Evolutionary conservation across 2,329 filamentous ascomycete species (phyloP), one percentile per base, ranked within the genome.

Genomic region (Curvularia lunata): DNA sequence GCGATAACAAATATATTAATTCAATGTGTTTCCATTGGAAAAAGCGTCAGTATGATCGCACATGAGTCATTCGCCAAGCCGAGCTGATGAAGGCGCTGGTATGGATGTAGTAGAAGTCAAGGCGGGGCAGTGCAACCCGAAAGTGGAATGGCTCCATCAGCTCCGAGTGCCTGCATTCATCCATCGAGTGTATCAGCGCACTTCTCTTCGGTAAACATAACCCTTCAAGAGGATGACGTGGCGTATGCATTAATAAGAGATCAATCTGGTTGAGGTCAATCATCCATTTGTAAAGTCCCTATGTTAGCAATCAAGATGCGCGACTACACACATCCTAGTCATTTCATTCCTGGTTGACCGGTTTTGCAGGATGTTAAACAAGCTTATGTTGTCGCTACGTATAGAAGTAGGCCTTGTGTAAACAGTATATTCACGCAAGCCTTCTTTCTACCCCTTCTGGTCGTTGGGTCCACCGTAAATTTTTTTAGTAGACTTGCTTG

Each of bases 51-150:
- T 6, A 56, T 69, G 65, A 69, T 57, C 43, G 42, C 21, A 57
- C 41, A 66, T 71, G 69, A 70, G 55, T 70, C 69, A 71, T 67
- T 54, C 57, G 60, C 61, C 58, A 63, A 65, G 65, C 37, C 21
- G 47, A 18, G 23, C 9, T n/a, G n/a, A 54, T 50, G 27, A 43
- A n/a, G 16, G 10, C 34, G 16, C 12, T 8, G 3, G 21, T 27
- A 32, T 23, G 34, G n/a, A 21, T 19, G 25, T n/a, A 21, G 18
- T 5, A 32, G 5, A 7, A 12, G 32, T 18, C 13, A 28, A 28
- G 34, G 50, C 32, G 54, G 54, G 37, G 43, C 28, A 10, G 23
- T 10, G 30, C 47, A 40, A 23, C 9, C 43, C 30, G 9, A 32
- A 13, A 25, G 10, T 5, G 18, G 43, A 9, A 23, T 30, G 34